These are phyloP conservation scores for Rhodotorula sp. DNA, from an alignment of 1,284 basidiomycete genomes.

Conservation along the genomic window DNA sequence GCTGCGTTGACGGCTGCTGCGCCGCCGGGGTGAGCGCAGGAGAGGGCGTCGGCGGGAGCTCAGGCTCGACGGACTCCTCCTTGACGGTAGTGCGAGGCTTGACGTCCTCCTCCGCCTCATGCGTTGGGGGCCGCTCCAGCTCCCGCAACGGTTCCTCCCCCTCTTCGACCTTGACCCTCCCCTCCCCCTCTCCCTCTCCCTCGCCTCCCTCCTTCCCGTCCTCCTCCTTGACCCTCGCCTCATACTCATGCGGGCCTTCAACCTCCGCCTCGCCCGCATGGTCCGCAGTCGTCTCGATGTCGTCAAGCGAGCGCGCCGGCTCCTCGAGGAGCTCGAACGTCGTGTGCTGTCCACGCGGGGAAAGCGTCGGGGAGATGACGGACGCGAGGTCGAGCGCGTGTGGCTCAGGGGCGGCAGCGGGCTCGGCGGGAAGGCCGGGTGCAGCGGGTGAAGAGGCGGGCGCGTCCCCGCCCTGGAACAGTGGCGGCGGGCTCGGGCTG, in stretches of 20 bases:
- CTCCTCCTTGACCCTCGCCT: not conserved
- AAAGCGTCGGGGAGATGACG: not conserved
- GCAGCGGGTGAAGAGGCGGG: not conserved
- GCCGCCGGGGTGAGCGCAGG: not conserved
- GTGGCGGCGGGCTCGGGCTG: slow-evolving; percentile 21
- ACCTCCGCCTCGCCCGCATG: not conserved
- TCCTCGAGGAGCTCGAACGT: slow-evolving; percentile 6
- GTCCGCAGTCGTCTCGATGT: slow-evolving; percentile 10
- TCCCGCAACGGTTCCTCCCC: slow-evolving; percentile 10
- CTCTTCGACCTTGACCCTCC: slow-evolving; percentile 9
- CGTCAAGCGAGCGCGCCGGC: not conserved
- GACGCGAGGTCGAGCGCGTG: not conserved
- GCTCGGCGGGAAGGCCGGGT: not conserved
- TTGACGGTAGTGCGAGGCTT: not conserved
- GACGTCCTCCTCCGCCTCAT: slow-evolving; percentile 1
- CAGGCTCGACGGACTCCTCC: slow-evolving; percentile 21
- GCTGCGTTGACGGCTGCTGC: not conserved
- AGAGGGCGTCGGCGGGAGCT: not conserved
- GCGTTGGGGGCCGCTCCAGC: not conserved
- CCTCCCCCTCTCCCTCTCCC: slow-evolving; percentile 1
- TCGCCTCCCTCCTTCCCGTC: not conserved
- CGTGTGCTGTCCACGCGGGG: not conserved
- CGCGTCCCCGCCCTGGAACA: slow-evolving; percentile 22
- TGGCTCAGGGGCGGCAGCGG: not conserved
- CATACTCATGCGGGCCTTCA: not conserved